phyloP scores from a whole-genome alignment of 2,329 filamentous ascomycete species.

The Alternaria sp. region DNA sequence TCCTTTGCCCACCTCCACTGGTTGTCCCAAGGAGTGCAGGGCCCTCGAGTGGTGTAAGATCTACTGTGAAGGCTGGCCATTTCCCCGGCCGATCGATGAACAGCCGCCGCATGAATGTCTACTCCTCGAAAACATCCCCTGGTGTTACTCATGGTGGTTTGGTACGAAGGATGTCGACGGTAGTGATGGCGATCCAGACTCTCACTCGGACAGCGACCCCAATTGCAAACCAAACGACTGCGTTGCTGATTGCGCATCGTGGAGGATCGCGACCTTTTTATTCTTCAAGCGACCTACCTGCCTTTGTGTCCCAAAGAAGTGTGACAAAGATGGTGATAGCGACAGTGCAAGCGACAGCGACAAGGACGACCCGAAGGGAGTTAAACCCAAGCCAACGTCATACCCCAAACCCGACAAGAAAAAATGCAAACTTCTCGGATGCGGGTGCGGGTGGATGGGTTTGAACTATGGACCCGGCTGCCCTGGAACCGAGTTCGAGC shows the following conservation, averaged over 20 bases:
- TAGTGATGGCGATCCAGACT: conserved; percentile 17
- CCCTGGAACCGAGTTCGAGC: conserved; percentile 4
- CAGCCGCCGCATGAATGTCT: conserved; percentile 19
- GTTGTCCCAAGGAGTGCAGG: conserved; percentile 15
- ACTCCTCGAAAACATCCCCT: conserved; percentile 9
- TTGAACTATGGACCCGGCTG: conserved; percentile 33
- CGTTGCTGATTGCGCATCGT: conserved; percentile 12
- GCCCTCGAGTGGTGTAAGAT: conserved; percentile 8
- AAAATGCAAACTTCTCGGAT: conserved; percentile 32
- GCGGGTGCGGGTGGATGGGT: conserved; percentile 39
- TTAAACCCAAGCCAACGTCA: conserved; percentile 15
- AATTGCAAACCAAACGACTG: conserved; percentile 27
- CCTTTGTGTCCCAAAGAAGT: conserved; percentile 22
- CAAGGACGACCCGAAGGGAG: conserved; percentile 9
- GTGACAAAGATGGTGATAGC: conserved; percentile 18
- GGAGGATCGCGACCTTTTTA: conserved; percentile 16
- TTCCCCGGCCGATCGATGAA: conserved; percentile 9
- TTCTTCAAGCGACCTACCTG: conserved; percentile 24
- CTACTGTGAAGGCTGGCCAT: conserved; percentile 9
- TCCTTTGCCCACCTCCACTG: background rate
- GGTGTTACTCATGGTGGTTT: conserved; percentile 23
- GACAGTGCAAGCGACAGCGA: conserved; percentile 20
- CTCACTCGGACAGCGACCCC: conserved; percentile 13
- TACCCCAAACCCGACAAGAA: conserved; percentile 8
- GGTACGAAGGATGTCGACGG: background rate